Percentiles rank a stretch among this genome's conserved stretches.
phyloP scores from a whole-genome alignment of 768 basidiomycete species.

The Hebeloma cylindrosporum region DNA sequence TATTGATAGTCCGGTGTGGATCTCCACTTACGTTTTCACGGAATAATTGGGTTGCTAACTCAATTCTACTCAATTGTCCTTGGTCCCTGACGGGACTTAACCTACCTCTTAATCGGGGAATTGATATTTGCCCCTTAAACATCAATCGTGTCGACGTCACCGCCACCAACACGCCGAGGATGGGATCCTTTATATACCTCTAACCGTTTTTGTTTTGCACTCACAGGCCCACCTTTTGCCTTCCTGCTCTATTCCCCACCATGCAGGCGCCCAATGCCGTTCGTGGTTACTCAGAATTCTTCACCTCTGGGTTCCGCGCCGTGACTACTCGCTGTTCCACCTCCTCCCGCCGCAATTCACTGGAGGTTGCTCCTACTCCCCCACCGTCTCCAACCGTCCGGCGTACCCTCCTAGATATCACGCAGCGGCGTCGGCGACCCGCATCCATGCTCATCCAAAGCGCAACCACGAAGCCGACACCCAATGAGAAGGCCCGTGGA shows the following conservation, averaged over 20 bases:
- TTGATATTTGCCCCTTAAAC: slow-evolving; percentile 8
- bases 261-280: slow-evolving; percentile 17
- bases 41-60: no score
- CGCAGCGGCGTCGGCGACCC: slow-evolving; percentile 25
- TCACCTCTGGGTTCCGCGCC: slow-evolving; percentile 45
- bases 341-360: slow-evolving; percentile 6
- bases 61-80: no score
- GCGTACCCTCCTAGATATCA: slow-evolving; percentile 13
- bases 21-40: no score
- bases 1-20: no score
- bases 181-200: slow-evolving; percentile 7
- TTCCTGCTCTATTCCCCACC: slow-evolving; percentile 3
- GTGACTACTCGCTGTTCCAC: slow-evolving; percentile 27
- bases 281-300: slow-evolving; percentile 47
- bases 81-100: slow-evolving; percentile 12
- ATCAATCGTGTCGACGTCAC: slow-evolving; percentile 28
- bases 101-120: slow-evolving; percentile 13
- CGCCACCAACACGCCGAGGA: slow-evolving; percentile 22
- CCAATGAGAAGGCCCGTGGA: slow-evolving; percentile 16
- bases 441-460: slow-evolving; percentile 30
- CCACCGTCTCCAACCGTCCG: slow-evolving; percentile 8
- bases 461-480: slow-evolving; percentile 12
- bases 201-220: slow-evolving; percentile 5
- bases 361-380: slow-evolving; percentile 7
- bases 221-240: background rate